Evolutionary conservation across 1,284 basidiomycete species (phyloP), one percentile per base, ranked within the genome.

Genomic region (Ustilago nuda): DNA sequence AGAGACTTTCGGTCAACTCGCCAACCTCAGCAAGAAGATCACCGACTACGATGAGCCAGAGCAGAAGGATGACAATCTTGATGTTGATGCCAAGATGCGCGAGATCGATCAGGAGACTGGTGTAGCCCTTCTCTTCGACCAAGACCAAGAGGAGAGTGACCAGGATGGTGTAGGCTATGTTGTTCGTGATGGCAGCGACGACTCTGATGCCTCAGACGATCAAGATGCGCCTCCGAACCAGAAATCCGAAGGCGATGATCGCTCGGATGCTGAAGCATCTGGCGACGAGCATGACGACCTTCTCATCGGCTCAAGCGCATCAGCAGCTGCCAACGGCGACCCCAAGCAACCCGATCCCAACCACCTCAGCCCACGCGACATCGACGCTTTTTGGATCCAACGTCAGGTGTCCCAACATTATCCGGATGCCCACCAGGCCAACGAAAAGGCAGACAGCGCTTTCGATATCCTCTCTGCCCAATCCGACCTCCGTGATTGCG

Each of bases 301-400:
- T 61, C 78, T 82, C 45, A 76, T 86, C 19, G 78, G 75, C 4
- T 8, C 72, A 32, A 68, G 59, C 62, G 19, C 33, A 4, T 45
- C 60, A 32, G 70, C 62, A 46, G 57, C 46, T 32, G 56, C 56
- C 7, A 36, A 87, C 89, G 0, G 88, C 89, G 19, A 85, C 86
- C 12, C 84, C 56, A 41, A 75, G 33, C 82, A 88, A 54, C 90
- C 91, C 82, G 63, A 69, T 56, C 65, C 65, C 5, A 66, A 56
- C 11, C 70, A 66, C 12, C 91, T 99, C 51, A 92, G 93, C 0
- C 94, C 95, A 0, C 94, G 96, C 79, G 90, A 93, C 54, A 92
- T 99, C 79, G 96, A 99, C 86, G 95, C 92, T 37, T 99, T 98
- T 90, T 99, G 95, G 95, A 93, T 99, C 0, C 97, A 99, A 85